Base-by-base conservation (phyloP, 2,329 filamentous ascomycete species). In the Pseudonectria buxi region DNA sequence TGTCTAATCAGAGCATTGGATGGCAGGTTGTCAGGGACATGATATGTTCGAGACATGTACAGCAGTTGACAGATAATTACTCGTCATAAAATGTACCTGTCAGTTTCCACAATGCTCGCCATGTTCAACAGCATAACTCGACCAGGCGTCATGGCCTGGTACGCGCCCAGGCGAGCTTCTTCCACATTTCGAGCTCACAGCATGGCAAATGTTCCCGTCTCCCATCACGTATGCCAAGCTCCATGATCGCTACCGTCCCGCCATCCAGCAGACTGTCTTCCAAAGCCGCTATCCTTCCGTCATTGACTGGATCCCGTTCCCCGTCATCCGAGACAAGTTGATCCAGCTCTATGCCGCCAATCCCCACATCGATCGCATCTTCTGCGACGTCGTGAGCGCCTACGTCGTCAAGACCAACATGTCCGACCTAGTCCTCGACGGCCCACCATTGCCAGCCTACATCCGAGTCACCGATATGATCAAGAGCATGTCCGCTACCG, bases 151-250 rank as follows among this genome's bases (percentile, higher is more conserved):
- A 61, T 61, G 46, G 49, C 53, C 1, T 58, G 54, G 54, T 61
- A 61, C n/a, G n/a, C 6, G 72, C 65, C 9, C 72, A 58, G 16
- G 61, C 55, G 2, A 47, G 55, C 5, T 58, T 58, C 40, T 58
- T 41, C 30, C 55, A 58, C 37, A 58, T 59, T 25, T 58, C 25
- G 56, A 58, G 30, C 49, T 58, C 29, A 58, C 54, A 3, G 55
- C 55, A 3, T 58, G 55, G 55, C 53, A 58, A 50, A 33, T 58
- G 1, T 57, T 44, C 13, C 55, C 55, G 4, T 58, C 51, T 2
- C 28, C 43, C 2, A 32, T 38, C 7, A 58, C 55, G 0, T 58
- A 47, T 14, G 42, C 42, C 1, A 53, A 45, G 11, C 33, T 58
- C 0, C 54, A 58, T 38, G 45, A 45, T 4, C 36, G 50, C 6